Evolutionary conservation across 2,329 filamentous ascomycete genomes (phyloP).

Genomic region (Epichloe elymi): DNA sequence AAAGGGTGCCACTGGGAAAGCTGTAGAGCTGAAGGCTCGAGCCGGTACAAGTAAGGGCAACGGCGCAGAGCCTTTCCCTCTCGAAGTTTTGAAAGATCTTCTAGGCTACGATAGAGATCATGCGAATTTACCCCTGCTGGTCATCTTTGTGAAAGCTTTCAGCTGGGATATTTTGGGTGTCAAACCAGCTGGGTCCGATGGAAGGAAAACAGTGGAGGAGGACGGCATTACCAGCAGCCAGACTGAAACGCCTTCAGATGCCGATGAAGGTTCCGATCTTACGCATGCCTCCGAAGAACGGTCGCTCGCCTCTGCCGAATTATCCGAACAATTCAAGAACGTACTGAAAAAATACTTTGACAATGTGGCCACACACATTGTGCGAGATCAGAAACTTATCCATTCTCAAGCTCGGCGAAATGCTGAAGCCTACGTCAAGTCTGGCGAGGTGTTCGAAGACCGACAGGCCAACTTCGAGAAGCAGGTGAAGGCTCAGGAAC

Average conservation of each 20-base stretch:
- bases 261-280: constrained; percentile 32
- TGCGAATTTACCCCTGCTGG: constrained; percentile 76
- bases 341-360: constrained; percentile 86
- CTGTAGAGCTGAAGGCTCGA: constrained; percentile 44
- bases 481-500: constrained; percentile 82
- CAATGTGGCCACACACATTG: constrained; percentile 76
- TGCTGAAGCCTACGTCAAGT: constrained; percentile 96
- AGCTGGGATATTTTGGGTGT: constrained; percentile 89
- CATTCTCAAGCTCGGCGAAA: constrained; percentile 81
- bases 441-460: constrained; percentile 95
- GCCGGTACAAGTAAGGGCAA: constrained; percentile 41
- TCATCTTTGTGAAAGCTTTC: constrained; percentile 92
- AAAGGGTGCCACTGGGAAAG: constrained; percentile 49
- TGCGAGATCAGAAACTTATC: constrained; percentile 86
- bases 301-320: constrained; percentile 53
- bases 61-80: constrained; percentile 76
- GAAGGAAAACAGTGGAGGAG: constrained; percentile 72
- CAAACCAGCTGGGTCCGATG: constrained; percentile 55
- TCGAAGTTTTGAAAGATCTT: constrained; percentile 96
- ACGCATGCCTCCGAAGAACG: constrained; percentile 49
- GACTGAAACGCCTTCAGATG: constrained; percentile 28
- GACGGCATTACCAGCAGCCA: constrained; percentile 52
- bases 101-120: constrained; percentile 90
- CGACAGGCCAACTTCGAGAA: constrained; percentile 93
- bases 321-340: constrained; percentile 76